Evolutionary conservation across 331 rosid species (phyloP).

Genomic region (Malus hybrid): DNA sequence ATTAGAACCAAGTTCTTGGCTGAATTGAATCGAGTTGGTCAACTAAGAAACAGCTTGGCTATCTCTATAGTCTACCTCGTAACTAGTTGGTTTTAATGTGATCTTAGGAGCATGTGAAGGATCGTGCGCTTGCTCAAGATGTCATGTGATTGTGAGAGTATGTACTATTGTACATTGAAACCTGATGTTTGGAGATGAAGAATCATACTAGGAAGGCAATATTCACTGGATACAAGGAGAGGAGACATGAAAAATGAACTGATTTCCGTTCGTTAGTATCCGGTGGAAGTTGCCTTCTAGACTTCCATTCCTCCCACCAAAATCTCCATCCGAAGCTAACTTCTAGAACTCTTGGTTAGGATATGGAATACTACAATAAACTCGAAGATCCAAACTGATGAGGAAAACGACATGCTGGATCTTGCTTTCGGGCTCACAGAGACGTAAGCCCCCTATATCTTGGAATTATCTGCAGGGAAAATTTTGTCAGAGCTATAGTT

Average conservation of each 20-base stretch:
- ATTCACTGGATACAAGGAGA: background rate
- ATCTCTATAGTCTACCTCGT: background rate
- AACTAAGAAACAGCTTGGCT: too few relatives aligned
- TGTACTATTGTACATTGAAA: background rate
- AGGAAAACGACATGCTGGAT: conserved; percentile 94
- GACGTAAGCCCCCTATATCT: conserved; percentile 34
- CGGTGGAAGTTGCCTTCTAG: background rate
- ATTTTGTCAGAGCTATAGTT: background rate
- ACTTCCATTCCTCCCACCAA: background rate
- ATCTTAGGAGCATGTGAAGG: conserved; percentile 74
- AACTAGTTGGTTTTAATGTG: conserved; percentile 1
- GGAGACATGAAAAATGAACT: background rate
- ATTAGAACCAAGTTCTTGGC: too few relatives aligned
- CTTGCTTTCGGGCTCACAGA: conserved; percentile 77
- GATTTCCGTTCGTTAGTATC: background rate
- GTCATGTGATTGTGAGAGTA: conserved; percentile 76
- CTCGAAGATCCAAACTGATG: conserved; percentile 70
- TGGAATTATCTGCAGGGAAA: background rate
- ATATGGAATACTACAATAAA: conserved; percentile 62
- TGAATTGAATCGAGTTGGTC: too few relatives aligned
- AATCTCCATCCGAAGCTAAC: background rate
- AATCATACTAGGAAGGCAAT: background rate
- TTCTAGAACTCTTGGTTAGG: conserved; percentile 37
- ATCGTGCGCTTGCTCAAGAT: conserved; percentile 72
- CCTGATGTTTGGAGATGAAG: background rate